Base-by-base conservation (phyloP, 176 grass and related monocot species). In the Panicum miliaceum region DNA sequence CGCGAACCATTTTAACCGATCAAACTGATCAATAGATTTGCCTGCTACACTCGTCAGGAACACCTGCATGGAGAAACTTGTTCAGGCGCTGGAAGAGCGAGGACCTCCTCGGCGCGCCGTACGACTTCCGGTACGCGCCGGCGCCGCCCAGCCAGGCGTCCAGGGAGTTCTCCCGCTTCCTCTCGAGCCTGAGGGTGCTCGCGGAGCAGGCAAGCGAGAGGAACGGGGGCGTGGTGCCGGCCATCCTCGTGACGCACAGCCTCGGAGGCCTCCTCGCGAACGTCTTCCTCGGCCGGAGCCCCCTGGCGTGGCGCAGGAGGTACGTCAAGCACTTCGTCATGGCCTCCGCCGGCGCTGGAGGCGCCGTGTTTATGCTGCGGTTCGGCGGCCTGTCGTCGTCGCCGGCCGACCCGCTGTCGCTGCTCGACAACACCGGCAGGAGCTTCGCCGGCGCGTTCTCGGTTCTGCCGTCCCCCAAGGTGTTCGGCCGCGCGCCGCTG, bases 41-140 rank as follows among this genome's bases (percentile, higher is more conserved):
- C 37, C 37, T 5, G 4, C 4, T 40, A 3, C 37, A 40, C 5
- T 40, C 5, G 3, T 6, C 71, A 76, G 73, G 29, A 76, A 59
- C 73, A 0, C 0, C 6, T 76, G 73, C 2, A 71, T 79, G 84
- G 84, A 8, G 8, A 79, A 4, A 5, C 53, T 86, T 10, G 22
- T 79, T 11, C 52, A 62, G 64, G 65, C 74, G 3, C 27, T 81
- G 27, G 75, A 87, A 70, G 8, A 81, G 89, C 40, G 6, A 69
- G 58, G 87, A 19, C 80, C 67, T 90, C 11, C 87, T 87, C 51
- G 89, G 89, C 68, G 89, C 84, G 34, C 80, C 89, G 16, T 90
- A 84, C 60, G 89, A 90, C 81, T 90, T 90, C 68, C 80, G 84
- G 9, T 74, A 87, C 37, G 75, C 84, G 34, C 52, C 82, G 5